Base-by-base conservation (phyloP, 768 basidiomycete species). In the Leucosporidium scottii region DNA sequence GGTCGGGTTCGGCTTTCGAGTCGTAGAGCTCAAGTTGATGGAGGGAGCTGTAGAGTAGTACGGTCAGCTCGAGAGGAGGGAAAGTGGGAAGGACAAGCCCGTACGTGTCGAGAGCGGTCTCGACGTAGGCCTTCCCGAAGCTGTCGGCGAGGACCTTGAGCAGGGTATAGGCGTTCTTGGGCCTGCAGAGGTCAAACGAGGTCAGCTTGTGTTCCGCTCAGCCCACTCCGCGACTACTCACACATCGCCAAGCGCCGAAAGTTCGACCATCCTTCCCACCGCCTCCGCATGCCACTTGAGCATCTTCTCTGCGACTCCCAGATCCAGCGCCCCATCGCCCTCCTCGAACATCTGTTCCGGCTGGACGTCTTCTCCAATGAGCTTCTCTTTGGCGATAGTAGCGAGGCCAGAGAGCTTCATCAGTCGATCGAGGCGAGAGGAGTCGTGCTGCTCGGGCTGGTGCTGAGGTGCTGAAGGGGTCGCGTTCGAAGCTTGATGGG, bases 211-310 rank as follows among this genome's bases (percentile, higher is more conserved):
- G 31, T 49, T 28, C 48, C 18, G 7, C n/a, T 39, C 3, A 10
- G 27, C 5, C 25, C 4, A 13, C 30, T 25, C 13, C 23, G 18
- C 20, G 31, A 1, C 25, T 4, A 82, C 90, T 79, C 75, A 96
- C 92, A 93, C 85, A 75, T 99, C 96, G 53, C 84, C 86, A 12
- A 84, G 75, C 17, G 86, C 79, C 75, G 87, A 93, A 57, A 99
- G 81, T 78, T 98, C 96, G 17, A 93, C 90, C 71, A 91, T 93
- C 73, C 96, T 81, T 6, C 96, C 94, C 34, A 96, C 87, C 7
- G 93, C 91, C 77, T 99, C 96, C 3, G 96, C 94, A 78, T 99
- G 96, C 93, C 94, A 97, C 77, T 86, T 90, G 21, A 98, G 80
- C 86, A 98, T 93, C 74, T 83, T 87, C 80, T 94, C 92, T 2